A percentile compares a stretch with the other conserved stretches of the same genome.
phyloP scores from a whole-genome alignment of 768 basidiomycete genomes.

The Russula brevipes region DNA sequence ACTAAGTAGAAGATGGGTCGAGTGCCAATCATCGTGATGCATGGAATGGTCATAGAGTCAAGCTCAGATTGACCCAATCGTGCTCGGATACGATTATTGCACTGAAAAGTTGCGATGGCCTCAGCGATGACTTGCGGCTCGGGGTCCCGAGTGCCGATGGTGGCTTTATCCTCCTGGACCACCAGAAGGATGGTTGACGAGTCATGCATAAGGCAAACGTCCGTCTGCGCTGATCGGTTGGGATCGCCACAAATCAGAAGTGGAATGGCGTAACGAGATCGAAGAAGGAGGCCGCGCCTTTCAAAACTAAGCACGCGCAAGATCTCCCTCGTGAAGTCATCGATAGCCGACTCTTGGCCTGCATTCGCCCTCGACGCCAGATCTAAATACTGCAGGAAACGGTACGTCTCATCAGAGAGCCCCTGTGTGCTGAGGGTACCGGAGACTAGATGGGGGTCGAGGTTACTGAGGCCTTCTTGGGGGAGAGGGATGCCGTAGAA shows the following conservation, averaged over 20 bases:
- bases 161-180: neutral
- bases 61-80: neutral
- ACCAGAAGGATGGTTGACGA: neutral
- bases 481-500: neutral
- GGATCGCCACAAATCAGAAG: neutral
- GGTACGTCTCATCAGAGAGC: neutral
- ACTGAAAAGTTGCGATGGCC: neutral
- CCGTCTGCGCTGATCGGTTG: neutral
- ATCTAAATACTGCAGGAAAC: neutral
- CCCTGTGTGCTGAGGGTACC: neutral
- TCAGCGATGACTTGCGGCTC: slow-evolving; percentile 10
- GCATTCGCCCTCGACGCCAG: neutral
- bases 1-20: slow-evolving; percentile 4
- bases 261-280: neutral
- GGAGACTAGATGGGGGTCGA: neutral
- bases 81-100: neutral
- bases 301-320: neutral
- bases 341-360: neutral
- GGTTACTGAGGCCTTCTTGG: no score
- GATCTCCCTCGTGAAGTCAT: no score
- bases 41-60: slow-evolving; percentile 3
- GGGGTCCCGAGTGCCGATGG: neutral
- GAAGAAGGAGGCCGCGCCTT: neutral
- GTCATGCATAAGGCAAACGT: neutral
- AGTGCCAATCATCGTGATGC: slow-evolving; percentile 1